Base-by-base conservation (phyloP, 2,329 filamentous ascomycete genomes). In the Penicillium concentricum region DNA sequence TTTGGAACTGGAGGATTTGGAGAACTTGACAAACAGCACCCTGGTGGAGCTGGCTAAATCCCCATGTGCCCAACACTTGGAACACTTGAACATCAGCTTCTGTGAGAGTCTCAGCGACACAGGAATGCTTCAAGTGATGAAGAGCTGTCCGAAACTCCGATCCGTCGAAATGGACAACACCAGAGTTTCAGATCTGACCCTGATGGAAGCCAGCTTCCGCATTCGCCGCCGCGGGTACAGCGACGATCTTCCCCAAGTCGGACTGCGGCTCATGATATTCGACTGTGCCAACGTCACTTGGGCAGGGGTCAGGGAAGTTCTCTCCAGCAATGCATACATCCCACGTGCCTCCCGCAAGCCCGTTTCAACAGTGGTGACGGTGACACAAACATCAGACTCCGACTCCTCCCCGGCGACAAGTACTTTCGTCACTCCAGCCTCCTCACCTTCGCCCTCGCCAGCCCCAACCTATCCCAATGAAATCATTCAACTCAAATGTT, bases 271-370 rank as follows among this genome's bases (percentile, higher is more conserved):
- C 62, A 88, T 92, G 0, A 87, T 93, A 8, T 99, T 94, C 71
- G 94, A 99, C 76, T 97, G 93, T 72, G 85, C 88, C 62, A 90
- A 93, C 66, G 86, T 97, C 3, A 96, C 91, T 1, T 97, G 93
- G 93, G 90, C 90, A 0, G 93, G 93, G 30, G 84, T 97, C 37
- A 87, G 90, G 47, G 91, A 96, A 73, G 85, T 97, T 1, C 80
- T 97, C 2, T 92, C 87, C 15, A 86, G 90, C 63, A 97, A 99
- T 69, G 86, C 90, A 12, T 89, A 92, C 67, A 81, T 90, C 43
- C 84, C 82, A 30, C 83, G 82, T 16, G 79, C 81, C 18, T 56
- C 54, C 2, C 74, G 68, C 34, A 73, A 73, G 51, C 62, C 65
- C 22, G 42, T 48, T 55, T 67, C 65, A 50, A 61, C 67, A 4